Conservation (phyloP, 495 filamentous ascomycete species). For the Aspergillus diversus region DNA sequence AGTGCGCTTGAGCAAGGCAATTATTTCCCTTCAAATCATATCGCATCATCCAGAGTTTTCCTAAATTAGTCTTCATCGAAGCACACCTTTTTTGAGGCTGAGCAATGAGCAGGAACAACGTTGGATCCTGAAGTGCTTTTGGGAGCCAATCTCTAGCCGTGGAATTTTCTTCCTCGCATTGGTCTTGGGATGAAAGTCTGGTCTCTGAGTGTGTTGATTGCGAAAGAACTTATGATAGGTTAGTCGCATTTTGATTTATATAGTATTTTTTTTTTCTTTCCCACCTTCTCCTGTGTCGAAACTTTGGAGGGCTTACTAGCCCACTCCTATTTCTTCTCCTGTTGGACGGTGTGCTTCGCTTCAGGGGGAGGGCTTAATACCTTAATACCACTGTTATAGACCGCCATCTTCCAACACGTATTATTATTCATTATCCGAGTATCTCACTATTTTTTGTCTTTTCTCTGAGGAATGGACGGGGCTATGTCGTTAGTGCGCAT, state of each 20-base stretch:
- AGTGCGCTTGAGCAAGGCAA: not conserved
- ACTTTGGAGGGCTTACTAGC: not conserved
- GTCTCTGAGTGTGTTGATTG: no score
- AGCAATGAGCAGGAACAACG: no score
- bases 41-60: not conserved
- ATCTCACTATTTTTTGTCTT: not conserved
- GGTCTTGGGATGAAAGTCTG: no score
- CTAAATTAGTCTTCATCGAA: no score
- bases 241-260: not conserved
- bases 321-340: not conserved
- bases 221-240: not conserved
- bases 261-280: not conserved
- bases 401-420: not conserved
- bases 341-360: not conserved
- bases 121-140: no score
- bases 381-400: not conserved
- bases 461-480: slow-evolving; percentile 5
- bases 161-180: no score
- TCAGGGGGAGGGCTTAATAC: not conserved
- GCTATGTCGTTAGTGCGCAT: slow-evolving; percentile 9
- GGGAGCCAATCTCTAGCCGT: no score
- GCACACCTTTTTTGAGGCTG: no score
- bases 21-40: not conserved
- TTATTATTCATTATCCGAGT: not conserved
- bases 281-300: not conserved